Evolutionary conservation across 495 filamentous ascomycete genomes (phyloP).

Genomic region (Corynascus novoguineensis): DNA sequence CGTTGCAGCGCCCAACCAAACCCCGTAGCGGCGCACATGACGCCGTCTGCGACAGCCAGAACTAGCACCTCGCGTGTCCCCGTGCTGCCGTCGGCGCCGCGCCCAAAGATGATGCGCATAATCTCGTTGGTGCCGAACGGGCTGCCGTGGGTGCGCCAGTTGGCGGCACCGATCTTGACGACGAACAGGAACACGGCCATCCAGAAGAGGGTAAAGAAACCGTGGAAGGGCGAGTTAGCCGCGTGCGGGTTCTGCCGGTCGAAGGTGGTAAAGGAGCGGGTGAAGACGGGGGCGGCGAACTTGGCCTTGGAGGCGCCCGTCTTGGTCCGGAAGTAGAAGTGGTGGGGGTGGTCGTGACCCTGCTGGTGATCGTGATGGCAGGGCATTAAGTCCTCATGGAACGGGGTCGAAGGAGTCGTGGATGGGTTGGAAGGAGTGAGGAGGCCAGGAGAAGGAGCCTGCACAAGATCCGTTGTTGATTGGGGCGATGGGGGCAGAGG

Average conservation of each 20-base stretch:
- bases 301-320: slow-evolving; percentile 40
- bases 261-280: slow-evolving; percentile 62
- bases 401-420: not conserved
- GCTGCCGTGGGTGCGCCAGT: slow-evolving; percentile 56
- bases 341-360: not conserved
- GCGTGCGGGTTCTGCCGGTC: slow-evolving; percentile 58
- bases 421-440: no score
- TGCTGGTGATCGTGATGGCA: no score
- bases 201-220: slow-evolving; percentile 76
- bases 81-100: no score
- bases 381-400: no score
- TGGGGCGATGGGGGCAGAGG: no score
- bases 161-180: slow-evolving; percentile 57
- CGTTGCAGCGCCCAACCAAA: slow-evolving; percentile 57
- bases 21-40: slow-evolving; percentile 55
- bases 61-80: slow-evolving; percentile 64
- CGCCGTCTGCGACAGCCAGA: slow-evolving; percentile 58
- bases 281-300: slow-evolving; percentile 63
- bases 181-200: slow-evolving; percentile 58
- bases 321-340: not conserved
- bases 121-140: slow-evolving; percentile 65
- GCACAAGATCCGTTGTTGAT: no score
- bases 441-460: no score
- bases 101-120: slow-evolving; percentile 57
- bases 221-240: slow-evolving; percentile 58